Conservation (phyloP, 805 yeast species). For the Schwanniomyces vanrijiae region DNA sequence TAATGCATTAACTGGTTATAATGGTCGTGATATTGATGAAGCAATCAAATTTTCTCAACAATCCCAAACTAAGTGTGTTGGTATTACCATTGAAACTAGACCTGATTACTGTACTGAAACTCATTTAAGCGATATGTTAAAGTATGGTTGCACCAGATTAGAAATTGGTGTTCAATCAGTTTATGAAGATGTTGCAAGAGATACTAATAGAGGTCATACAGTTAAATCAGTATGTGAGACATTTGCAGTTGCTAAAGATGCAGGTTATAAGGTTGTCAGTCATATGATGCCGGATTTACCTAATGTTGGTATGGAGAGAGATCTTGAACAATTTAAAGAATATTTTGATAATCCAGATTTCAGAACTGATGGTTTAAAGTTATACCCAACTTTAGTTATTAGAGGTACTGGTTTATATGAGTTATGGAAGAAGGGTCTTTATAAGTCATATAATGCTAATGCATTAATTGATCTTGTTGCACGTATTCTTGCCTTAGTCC, state of each 20-base stretch:
- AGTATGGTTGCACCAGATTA: slow-evolving; percentile 93
- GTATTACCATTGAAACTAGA: slow-evolving; percentile 96
- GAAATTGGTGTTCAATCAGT: slow-evolving; percentile 98
- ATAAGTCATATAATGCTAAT: slow-evolving; percentile 92
- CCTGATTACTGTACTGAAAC: slow-evolving; percentile 98
- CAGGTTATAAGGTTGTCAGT: slow-evolving; percentile 95
- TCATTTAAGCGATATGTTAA: slow-evolving; percentile 91
- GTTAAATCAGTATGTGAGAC: slow-evolving; percentile 96
- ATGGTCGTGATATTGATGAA: slow-evolving; percentile 84
- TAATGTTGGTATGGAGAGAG: slow-evolving; percentile 98
- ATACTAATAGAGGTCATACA: slow-evolving; percentile 97
- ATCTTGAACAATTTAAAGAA: slow-evolving; percentile 91
- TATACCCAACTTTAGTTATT: slow-evolving; percentile 94
- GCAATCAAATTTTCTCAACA: slow-evolving; percentile 90
- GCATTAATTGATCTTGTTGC: slow-evolving; percentile 94
- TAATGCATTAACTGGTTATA: slow-evolving; percentile 91
- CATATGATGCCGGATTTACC: slow-evolving; percentile 99
- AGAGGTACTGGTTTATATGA: slow-evolving; percentile 97
- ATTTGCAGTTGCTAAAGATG: slow-evolving; percentile 93
- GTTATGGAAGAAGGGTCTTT: slow-evolving; percentile 94
- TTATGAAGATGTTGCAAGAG: slow-evolving; percentile 97
- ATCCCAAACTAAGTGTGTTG: slow-evolving; percentile 94
- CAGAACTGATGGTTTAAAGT: slow-evolving; percentile 93
- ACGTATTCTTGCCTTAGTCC: slow-evolving; percentile 90
- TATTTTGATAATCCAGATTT: slow-evolving; percentile 96